Conservation (phyloP, 1,139 yeast genomes). For the Tardiomyces digboiensis region DNA sequence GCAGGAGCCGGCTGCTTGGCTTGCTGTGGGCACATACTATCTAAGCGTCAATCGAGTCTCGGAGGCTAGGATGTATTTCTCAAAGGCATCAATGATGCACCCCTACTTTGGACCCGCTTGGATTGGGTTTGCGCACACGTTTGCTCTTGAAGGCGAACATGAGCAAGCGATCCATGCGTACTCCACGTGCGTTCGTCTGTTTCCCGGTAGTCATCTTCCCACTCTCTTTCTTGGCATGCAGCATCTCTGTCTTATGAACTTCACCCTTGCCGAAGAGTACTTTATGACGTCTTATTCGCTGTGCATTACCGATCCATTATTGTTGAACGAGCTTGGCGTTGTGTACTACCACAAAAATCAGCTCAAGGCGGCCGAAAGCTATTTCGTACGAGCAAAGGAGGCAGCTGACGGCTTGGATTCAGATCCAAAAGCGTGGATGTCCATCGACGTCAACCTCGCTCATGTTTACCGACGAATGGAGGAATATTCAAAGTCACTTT, state of each 20-base stretch:
- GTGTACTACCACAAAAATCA: constrained; percentile 72
- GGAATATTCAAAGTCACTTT: constrained; percentile 55
- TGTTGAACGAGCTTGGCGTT: constrained; percentile 90
- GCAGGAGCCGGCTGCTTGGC: constrained; percentile 78
- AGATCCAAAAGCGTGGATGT: constrained; percentile 77
- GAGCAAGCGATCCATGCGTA: constrained; percentile 98
- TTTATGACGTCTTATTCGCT: constrained; percentile 64
- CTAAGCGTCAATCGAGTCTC: constrained; percentile 60
- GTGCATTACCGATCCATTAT: constrained; percentile 77
- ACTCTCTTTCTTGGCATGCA: constrained; percentile 93
- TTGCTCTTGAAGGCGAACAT: constrained; percentile 96
- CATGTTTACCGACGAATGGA: constrained; percentile 76
- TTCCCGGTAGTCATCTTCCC: constrained; percentile 93
- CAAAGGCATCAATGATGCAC: constrained; percentile 80
- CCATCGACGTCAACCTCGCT: constrained; percentile 84
- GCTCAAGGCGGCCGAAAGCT: constrained; percentile 57
- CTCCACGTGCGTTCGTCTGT: constrained; percentile 88
- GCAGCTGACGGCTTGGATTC: constrained; percentile 64
- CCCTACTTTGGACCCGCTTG: constrained; percentile 95
- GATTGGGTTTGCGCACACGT: constrained; percentile 98
- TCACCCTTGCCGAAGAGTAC: constrained; percentile 80
- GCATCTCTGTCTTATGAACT: constrained; percentile 78
- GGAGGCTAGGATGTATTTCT: constrained; percentile 82
- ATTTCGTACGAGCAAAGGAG: constrained; percentile 60
- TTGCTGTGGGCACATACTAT: constrained; percentile 88